phyloP scores from a whole-genome alignment of 805 yeast genomes.

The Wickerhamiella shivajii region DNA sequence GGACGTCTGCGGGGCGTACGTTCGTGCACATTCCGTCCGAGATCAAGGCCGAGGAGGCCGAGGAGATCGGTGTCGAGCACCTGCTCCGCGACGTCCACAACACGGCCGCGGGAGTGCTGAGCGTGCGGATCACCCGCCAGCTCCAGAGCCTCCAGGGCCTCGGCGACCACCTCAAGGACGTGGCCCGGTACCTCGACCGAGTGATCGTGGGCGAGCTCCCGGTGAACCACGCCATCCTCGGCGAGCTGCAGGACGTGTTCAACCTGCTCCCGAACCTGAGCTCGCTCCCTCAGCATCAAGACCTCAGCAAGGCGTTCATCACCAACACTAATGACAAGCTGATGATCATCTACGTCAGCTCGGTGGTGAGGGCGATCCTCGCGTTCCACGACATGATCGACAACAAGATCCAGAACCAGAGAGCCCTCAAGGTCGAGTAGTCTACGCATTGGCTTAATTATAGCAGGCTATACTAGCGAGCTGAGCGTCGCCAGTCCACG shows the following conservation, averaged over 20 bases:
- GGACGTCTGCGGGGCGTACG: constrained; percentile 81
- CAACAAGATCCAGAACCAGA: constrained; percentile 74
- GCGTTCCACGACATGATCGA: constrained; percentile 95
- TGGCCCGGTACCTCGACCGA: constrained; percentile 60
- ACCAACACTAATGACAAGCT: constrained; percentile 90
- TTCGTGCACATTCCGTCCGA: constrained; percentile 85
- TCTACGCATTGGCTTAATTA: no score
- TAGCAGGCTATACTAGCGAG: no score
- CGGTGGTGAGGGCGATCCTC: constrained; percentile 82
- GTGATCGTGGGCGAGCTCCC: constrained; percentile 64
- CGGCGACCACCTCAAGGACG: constrained; percentile 62
- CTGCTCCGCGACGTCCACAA: constrained; percentile 85
- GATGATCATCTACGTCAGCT: constrained; percentile 82
- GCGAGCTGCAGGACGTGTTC: constrained; percentile 87
- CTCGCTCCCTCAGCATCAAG: constrained; percentile 20
- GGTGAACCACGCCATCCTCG: constrained; percentile 76
- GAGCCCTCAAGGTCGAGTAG: no score
- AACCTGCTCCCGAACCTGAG: constrained; percentile 75
- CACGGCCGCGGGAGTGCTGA: constrained; percentile 87
- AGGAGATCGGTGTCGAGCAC: constrained; percentile 98
- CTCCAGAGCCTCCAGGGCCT: constrained; percentile 78
- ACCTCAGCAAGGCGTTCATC: constrained; percentile 64
- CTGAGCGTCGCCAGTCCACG: no score
- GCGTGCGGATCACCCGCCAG: constrained; percentile 77
- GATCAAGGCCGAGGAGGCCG: constrained; percentile 97